phyloP scores from a whole-genome alignment of 139 green algal species.

The Edaphochlamys debaryana region DNA sequence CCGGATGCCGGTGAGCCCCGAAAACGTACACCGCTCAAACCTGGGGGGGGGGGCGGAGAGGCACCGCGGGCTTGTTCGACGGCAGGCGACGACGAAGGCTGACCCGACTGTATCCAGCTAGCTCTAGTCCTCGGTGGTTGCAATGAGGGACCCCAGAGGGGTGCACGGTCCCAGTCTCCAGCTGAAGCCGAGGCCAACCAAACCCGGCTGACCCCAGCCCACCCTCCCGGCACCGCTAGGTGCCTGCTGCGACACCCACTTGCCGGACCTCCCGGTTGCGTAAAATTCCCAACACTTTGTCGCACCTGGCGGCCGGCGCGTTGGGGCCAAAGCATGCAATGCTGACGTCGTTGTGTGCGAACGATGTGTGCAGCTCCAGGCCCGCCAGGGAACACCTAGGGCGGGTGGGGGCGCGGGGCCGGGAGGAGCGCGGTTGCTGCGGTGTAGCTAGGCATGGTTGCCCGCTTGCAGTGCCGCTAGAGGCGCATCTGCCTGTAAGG shows the following conservation, averaged over 20 bases:
- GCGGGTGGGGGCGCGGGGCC: too few relatives aligned
- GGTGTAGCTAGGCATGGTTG: too few relatives aligned
- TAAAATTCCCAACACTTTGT: too few relatives aligned
- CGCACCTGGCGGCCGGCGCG: background rate
- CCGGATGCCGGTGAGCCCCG: conserved; percentile 20
- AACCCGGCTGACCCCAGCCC: too few relatives aligned
- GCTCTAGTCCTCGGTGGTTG: too few relatives aligned
- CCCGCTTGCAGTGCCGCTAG: too few relatives aligned
- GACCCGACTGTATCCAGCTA: background rate
- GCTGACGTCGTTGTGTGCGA: conserved; percentile 20
- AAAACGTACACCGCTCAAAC: conserved; percentile 39
- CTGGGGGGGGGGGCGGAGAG: background rate
- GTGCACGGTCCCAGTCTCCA: too few relatives aligned
- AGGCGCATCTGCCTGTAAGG: too few relatives aligned
- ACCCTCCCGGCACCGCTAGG: too few relatives aligned
- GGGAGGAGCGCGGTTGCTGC: background rate
- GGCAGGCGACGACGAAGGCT: background rate
- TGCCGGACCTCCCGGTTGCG: too few relatives aligned
- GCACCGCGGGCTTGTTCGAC: background rate
- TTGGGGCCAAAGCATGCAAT: conserved; percentile 30
- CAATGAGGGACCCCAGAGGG: background rate
- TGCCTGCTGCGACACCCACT: too few relatives aligned
- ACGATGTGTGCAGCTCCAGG: conserved; percentile 27
- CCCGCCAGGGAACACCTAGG: conserved; percentile 36
- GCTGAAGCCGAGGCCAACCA: background rate